A percentile compares a stretch with the other conserved stretches of the same genome.
These are phyloP conservation scores for Pseudevernia furfuracea DNA, from an alignment of 495 filamentous ascomycete genomes.

Conservation along the genomic window DNA sequence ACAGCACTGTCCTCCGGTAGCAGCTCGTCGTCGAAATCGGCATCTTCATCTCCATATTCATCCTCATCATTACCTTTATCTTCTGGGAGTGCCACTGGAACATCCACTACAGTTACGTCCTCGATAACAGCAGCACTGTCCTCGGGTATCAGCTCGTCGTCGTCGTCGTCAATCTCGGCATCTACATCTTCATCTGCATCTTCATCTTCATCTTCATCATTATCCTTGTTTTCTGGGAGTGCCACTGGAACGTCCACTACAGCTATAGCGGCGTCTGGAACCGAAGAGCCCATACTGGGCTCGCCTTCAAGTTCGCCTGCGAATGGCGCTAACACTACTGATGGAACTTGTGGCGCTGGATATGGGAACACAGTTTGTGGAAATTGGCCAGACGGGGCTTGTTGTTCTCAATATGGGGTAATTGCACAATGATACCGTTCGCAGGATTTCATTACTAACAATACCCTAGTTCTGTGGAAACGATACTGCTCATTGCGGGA, in stretches of 20 bases:
- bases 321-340: constrained; percentile 32
- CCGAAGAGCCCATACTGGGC: constrained; percentile 33
- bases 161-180: no score
- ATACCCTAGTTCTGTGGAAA: constrained; percentile 28
- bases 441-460: background rate
- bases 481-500: constrained; percentile 34
- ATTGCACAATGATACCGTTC: constrained; percentile 3
- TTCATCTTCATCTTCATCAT: no score
- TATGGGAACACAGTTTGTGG: constrained; percentile 43
- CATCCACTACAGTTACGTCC: no score
- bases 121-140: no score
- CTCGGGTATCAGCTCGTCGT: no score
- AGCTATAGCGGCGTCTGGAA: constrained; percentile 14
- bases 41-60: background rate
- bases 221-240: no score
- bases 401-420: constrained; percentile 45
- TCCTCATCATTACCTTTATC: background rate
- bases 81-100: no score
- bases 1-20: background rate
- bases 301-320: constrained; percentile 20
- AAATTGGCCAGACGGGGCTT: constrained; percentile 41
- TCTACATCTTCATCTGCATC: no score
- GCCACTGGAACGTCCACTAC: constrained; percentile 12
- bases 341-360: constrained; percentile 42
- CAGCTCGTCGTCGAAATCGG: background rate